A percentile compares a stretch with the other conserved stretches of the same genome.
These are phyloP conservation scores for Psidium guajava DNA, from an alignment of 345 rosid species.

Conservation along the genomic window DNA sequence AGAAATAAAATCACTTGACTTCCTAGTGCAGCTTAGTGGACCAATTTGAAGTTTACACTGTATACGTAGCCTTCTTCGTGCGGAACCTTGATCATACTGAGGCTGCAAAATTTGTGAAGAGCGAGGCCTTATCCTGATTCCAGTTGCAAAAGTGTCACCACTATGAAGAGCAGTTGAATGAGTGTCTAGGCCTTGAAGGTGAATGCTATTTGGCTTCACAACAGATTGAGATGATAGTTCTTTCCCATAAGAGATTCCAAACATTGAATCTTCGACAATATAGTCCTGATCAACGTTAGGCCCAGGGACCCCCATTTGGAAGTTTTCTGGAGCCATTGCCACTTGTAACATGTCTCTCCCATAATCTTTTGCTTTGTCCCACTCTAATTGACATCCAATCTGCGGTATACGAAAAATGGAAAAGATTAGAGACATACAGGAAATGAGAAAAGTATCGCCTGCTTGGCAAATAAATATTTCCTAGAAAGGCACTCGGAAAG, in stretches of 20 bases:
- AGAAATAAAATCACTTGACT: not conserved
- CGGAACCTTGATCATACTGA: constrained; percentile 33
- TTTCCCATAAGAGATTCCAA: not conserved
- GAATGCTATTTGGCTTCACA: constrained; percentile 1
- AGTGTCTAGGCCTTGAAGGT: not conserved
- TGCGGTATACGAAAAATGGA: not conserved
- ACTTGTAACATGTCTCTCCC: not conserved
- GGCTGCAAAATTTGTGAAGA: constrained; percentile 8
- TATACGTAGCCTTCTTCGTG: constrained; percentile 45
- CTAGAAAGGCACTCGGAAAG: not conserved
- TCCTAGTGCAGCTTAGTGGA: not conserved
- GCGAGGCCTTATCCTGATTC: constrained; percentile 39
- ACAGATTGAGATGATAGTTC: constrained; percentile 4
- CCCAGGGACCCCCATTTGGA: not conserved
- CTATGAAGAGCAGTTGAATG: not conserved
- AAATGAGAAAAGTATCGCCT: not conserved
- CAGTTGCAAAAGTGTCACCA: constrained; percentile 13
- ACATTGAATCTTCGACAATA: not conserved
- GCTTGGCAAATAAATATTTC: not conserved
- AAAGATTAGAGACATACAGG: not conserved
- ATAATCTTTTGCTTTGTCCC: not conserved
- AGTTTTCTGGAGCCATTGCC: not conserved
- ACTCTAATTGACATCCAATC: not conserved
- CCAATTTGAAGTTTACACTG: constrained; percentile 18
- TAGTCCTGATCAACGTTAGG: not conserved